Evolutionary conservation across 805 yeast species (phyloP), one percentile per base, ranked within the genome.

Genomic region (Yarrowia bubula): DNA sequence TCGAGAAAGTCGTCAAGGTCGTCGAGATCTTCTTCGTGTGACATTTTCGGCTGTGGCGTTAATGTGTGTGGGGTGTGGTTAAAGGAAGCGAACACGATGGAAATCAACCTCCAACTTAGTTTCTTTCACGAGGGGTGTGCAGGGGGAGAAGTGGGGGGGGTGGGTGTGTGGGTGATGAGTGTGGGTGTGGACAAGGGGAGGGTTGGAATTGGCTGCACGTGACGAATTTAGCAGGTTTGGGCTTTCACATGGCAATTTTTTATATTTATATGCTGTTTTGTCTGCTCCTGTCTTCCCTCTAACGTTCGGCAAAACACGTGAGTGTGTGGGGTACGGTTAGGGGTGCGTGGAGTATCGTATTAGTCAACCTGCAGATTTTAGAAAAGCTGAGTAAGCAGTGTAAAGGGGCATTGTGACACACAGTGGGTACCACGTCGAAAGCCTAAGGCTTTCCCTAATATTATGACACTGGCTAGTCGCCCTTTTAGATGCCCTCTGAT

Each of bases 1-100:
- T 92, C 97, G 61, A 93, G 79, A 67, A 90, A 80, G 71, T 90
- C 73, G 64, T 71, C 73, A 39, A 71, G 70, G 64, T 71, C 73
- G 47, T 70, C 72, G n/a, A 71, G 66, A 32, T 71, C 73, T 60
- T 71, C 73, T 33, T 71, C 72, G 57, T 61, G 65, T 31, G 46
- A 61, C 46, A 32, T 46, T 47, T 38, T 46, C 4, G 31, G 11
- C 15, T 9, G 15, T n/a, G 37, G n/a, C 28, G 22, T n/a, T 4
- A 28, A 38, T 55, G 61, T 55, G 47, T n/a, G n/a, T n/a, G 61
- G 15, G 37, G 60, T 33, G 31, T 17, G 44, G 35, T 28, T 31
- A 18, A 39, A 22, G 28, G 38, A 39, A 55, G 47, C 37, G 47
- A 55, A 39, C 44, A 51, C 44, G 44, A 38, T 31, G 38, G 47